Evolutionary conservation across 2,329 filamentous ascomycete species (phyloP), one percentile per base, ranked within the genome.

Genomic region (Aspergillus melleus): DNA sequence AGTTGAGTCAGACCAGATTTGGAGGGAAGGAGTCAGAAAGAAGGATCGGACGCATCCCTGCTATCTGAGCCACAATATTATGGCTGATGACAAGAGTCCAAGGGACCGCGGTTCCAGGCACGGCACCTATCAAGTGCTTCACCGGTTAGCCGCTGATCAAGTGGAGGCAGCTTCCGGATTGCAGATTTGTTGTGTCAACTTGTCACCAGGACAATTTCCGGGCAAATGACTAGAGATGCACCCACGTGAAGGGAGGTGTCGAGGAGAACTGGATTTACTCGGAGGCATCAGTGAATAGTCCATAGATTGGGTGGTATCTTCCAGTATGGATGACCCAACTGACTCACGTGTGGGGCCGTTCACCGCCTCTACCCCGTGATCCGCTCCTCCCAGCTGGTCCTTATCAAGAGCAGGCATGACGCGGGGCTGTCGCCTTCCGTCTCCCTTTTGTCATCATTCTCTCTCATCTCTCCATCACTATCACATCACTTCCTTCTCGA

Each of bases 401-500:
- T 66, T 67, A 66, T 66, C 63, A 65, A 57, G 52, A 50, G 50
- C 56, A 42, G 16, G 36, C 36, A 42, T 65, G 68, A 66, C 68
- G 69, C 69, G 69, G 69, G 69, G 69, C 66, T 66, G 55, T 59
- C 58, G 61, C 60, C 64, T 65, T 68, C 55, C 24, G 49, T 55
- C 57, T 55, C 56, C 60, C 61, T 60, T 64, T 63, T 60, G 58
- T 65, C 57, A 62, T 63, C 54, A 59, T 54, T 30, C 46, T 52
- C 52, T 55, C 54, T 54, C 57, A 55, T 60, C 60, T 59, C 49
- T 59, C 57, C 53, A 69, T 70, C 68, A 64, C 69, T 69, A 69
- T 69, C 70, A 67, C 62, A 62, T 70, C 68, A 65, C 59, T 68
- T 68, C 58, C 11, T n/a, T 62, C 64, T 65, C 60, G 62, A 65